Percentiles rank a stretch among this genome's conserved stretches.
phyloP scores from a whole-genome alignment of 148 eudicot species.

The Chenopodium berlandieri region DNA sequence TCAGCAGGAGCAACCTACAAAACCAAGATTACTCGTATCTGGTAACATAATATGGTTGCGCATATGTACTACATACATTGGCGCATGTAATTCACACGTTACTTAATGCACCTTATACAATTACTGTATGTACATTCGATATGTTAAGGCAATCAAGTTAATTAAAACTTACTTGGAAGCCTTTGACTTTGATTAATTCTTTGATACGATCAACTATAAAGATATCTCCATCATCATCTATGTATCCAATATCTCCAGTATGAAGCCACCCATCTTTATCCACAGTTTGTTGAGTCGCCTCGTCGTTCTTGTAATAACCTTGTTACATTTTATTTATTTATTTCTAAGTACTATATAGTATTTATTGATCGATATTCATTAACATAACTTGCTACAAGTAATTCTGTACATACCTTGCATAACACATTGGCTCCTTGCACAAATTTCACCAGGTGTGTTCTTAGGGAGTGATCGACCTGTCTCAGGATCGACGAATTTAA shows the following conservation, averaged over 20 bases:
- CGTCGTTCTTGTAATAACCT: conserved; percentile 86
- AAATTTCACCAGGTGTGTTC: conserved; percentile 78
- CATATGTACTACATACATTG: no score
- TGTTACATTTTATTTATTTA: background rate
- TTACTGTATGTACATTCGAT: background rate
- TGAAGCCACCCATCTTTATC: conserved; percentile 91
- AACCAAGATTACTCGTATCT: background rate
- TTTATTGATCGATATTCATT: no score
- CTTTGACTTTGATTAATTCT: conserved; percentile 92
- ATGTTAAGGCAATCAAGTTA: background rate
- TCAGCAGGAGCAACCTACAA: conserved; percentile 95
- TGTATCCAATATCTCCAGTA: conserved; percentile 90
- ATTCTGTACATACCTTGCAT: conserved; percentile 61
- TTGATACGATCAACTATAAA: conserved; percentile 91
- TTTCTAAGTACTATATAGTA: no score
- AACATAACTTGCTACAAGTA: no score
- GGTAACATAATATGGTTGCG: no score
- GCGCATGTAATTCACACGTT: no score
- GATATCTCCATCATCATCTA: conserved; percentile 90
- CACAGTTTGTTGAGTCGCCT: conserved; percentile 68
- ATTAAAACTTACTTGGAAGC: conserved; percentile 62
- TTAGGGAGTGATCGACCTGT: conserved; percentile 64
- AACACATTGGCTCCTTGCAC: conserved; percentile 87
- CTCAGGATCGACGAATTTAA: conserved; percentile 81
- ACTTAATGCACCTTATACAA: no score